Conservation (phyloP, 129 eudicot species). For the Ambrosia artemisiifolia region DNA sequence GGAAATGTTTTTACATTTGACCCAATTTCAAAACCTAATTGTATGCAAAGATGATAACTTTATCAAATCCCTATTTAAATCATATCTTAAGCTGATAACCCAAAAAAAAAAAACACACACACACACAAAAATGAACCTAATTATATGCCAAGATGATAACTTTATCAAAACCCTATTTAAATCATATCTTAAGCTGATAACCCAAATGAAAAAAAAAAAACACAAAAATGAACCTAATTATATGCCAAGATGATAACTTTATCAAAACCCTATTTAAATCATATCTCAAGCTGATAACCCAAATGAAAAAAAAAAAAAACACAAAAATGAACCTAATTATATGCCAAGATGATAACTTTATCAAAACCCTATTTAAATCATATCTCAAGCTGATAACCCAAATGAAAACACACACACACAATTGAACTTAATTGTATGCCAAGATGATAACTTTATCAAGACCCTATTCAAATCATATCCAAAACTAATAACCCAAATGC, state of each 20-base stretch:
- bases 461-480: neutral
- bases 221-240: neutral
- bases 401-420: too few species aligned
- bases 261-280: neutral
- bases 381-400: neutral
- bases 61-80: neutral
- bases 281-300: neutral
- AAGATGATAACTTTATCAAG: conserved; percentile 7
- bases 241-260: conserved; percentile 13
- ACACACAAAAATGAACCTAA: neutral
- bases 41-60: conserved; percentile 12
- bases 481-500: conserved; percentile 3
- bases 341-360: conserved; percentile 12
- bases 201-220: too few species aligned
- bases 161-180: neutral
- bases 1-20: conserved; percentile 9
- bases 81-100: neutral
- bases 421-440: conserved; percentile 8
- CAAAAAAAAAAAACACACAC: neutral
- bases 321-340: neutral
- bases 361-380: neutral
- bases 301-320: too few species aligned
- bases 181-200: neutral
- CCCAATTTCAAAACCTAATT: conserved; percentile 14
- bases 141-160: conserved; percentile 14